Evolutionary conservation across 805 yeast genomes (phyloP), one percentile per base, ranked within the genome.

Genomic region (Starmera caribaea): DNA sequence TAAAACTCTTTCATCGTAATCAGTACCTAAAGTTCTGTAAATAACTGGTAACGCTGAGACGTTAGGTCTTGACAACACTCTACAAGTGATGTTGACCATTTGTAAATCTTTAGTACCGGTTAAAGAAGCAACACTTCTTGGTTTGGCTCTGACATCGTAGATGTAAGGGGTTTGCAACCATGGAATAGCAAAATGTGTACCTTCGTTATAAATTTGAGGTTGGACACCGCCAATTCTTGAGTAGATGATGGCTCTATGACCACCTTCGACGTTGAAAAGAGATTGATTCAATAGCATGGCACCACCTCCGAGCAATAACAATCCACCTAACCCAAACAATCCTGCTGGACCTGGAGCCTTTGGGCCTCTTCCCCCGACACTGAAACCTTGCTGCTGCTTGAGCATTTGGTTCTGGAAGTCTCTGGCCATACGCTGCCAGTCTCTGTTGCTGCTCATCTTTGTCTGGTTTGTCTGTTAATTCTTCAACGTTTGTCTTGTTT

Each of bases 11-110:
- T 92, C 98, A 59, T 92, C 98, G 63, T 90, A 92, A 61, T 92
- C 97, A 39, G 71, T 72, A 38, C 98, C 98, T 50, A 92, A 69
- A 2, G 98, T 92, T 58, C 97, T 79, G 68, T 76, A 92, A 48
- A 92, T 85, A 11, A 70, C 71, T 21, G 97, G 96, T 49, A 92
- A 71, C 38, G 87, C 77, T 38, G 63, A 61, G 26, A 87, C 73
- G 41, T 83, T 81, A 1, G 98, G 98, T 60, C 89, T 80, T 41
- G 94, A 82, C 52, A 92, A 74, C 21, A 92, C 98, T 68, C 98
- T 81, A 63, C 98, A 92, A n/a, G 97, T 90, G 57, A 92, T 90
- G 63, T 88, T 92, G 37, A 92, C 98, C 98, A 92, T 92, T 68
- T 92, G 98, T 58, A 92, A 73, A 65, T 92, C 98, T 67, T 92